A percentile compares a stretch with the other conserved stretches of the same genome.
Evolutionary conservation across 345 rosid genomes (phyloP).

Genomic region (Boechera stricta): DNA sequence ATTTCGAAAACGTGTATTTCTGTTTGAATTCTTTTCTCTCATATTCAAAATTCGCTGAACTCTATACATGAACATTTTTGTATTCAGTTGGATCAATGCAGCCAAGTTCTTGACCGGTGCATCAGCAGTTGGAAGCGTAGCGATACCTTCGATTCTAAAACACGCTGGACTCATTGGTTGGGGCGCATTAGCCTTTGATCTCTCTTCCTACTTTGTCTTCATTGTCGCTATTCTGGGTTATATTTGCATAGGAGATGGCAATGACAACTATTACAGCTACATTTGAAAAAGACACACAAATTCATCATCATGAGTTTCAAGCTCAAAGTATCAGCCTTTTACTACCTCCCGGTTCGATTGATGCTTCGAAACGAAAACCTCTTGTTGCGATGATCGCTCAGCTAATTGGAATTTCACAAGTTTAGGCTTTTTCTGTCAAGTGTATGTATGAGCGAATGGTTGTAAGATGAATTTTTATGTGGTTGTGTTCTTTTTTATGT

Average conservation of each 20-base stretch:
- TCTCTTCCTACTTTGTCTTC: slow-evolving; percentile 75
- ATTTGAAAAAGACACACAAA: slow-evolving; percentile 37
- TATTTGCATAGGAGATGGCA: slow-evolving; percentile 54
- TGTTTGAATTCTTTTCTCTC: neutral
- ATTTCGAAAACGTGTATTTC: too few relatives aligned
- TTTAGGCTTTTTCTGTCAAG: neutral
- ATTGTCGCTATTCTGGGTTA: slow-evolving; percentile 75
- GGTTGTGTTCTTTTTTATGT: slow-evolving; percentile 24
- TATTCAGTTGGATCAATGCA: slow-evolving; percentile 80
- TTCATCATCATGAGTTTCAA: slow-evolving; percentile 8
- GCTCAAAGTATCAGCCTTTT: slow-evolving; percentile 29
- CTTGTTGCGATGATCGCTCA: slow-evolving; percentile 1
- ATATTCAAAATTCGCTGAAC: neutral
- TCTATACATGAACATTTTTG: neutral
- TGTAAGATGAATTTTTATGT: slow-evolving; percentile 15
- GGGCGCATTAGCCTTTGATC: slow-evolving; percentile 91
- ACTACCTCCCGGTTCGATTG: slow-evolving; percentile 5
- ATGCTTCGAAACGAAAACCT: slow-evolving; percentile 14
- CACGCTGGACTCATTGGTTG: slow-evolving; percentile 92
- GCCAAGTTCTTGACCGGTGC: slow-evolving; percentile 96
- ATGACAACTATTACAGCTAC: slow-evolving; percentile 56
- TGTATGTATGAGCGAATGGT: slow-evolving; percentile 33
- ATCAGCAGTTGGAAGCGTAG: slow-evolving; percentile 88
- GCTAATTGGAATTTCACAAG: slow-evolving; percentile 25
- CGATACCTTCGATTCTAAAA: slow-evolving; percentile 88